Evolutionary conservation across 306 rosid species (phyloP).

Genomic region (Malus fusca): DNA sequence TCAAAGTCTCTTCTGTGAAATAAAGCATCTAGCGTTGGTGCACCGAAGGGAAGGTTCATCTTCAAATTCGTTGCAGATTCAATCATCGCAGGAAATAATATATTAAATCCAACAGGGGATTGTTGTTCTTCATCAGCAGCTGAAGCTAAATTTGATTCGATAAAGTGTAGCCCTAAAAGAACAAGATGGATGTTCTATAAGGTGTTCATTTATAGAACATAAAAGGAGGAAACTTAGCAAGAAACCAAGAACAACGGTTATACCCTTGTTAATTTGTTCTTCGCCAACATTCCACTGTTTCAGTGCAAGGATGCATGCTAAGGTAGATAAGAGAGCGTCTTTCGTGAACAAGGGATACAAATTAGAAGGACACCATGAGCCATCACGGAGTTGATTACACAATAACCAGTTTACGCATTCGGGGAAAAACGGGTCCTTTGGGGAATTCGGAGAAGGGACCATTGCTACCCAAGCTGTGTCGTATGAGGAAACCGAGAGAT

Average conservation of each 20-base stretch:
- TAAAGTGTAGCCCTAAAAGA: conserved; percentile 60
- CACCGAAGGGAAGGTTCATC: conserved; percentile 38
- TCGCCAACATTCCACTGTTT: conserved; percentile 63
- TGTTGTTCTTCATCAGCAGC: conserved; percentile 51
- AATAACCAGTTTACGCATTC: conserved; percentile 66
- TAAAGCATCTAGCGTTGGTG: conserved; percentile 39
- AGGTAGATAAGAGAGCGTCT: conserved; percentile 67
- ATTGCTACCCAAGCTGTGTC: conserved; percentile 96
- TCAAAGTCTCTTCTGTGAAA: conserved; percentile 47
- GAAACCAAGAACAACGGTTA: not conserved
- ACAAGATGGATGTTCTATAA: not conserved
- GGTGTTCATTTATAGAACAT: conserved; percentile 5
- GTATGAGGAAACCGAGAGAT: conserved; percentile 67
- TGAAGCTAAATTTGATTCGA: conserved; percentile 56
- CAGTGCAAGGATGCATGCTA: conserved; percentile 61
- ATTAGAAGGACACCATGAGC: conserved; percentile 66
- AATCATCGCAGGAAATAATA: conserved; percentile 60
- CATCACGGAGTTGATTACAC: conserved; percentile 66
- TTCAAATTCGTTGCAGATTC: conserved; percentile 47
- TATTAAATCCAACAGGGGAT: conserved; percentile 64
- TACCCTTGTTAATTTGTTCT: conserved; percentile 59
- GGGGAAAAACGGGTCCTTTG: conserved; percentile 57
- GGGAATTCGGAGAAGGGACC: conserved; percentile 57
- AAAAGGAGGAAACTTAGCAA: not conserved
- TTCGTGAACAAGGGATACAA: conserved; percentile 43